Conservation (phyloP, 2,329 filamentous ascomycete genomes). For the Diaporthe ampelina region DNA sequence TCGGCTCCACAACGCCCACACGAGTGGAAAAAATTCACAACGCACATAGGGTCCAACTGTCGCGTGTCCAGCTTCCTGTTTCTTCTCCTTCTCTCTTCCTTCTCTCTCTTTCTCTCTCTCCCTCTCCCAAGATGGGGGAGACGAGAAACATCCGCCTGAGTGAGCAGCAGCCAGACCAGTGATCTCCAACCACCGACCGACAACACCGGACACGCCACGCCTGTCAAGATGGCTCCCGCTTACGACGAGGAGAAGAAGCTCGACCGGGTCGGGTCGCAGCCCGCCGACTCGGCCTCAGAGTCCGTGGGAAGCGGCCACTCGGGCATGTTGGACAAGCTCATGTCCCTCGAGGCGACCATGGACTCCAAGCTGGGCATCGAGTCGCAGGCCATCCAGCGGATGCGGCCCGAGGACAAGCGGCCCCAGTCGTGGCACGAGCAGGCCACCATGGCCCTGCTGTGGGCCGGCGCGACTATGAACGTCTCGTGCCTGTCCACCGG, state of each 20-base stretch:
- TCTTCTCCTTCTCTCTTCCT: constrained; percentile 5
- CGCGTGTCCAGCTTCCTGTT: constrained; percentile 10
- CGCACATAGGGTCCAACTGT: constrained; percentile 13
- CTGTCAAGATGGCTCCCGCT: constrained; percentile 10
- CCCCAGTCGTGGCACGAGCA: constrained; percentile 56
- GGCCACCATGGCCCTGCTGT: constrained; percentile 64
- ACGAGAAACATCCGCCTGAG: constrained; percentile 9
- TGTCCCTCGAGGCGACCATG: constrained; percentile 57
- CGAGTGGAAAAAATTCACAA: constrained; percentile 29
- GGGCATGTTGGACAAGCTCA: constrained; percentile 53
- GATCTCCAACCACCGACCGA: background rate
- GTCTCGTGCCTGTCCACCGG: constrained; percentile 64
- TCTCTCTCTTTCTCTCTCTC: constrained; percentile 11
- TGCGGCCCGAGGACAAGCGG: constrained; percentile 58
- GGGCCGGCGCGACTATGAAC: constrained; percentile 66
- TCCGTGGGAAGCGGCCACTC: constrained; percentile 12
- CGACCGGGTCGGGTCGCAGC: constrained; percentile 17
- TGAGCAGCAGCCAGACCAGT: constrained; percentile 10
- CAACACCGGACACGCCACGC: constrained; percentile 12
- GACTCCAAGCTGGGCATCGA: constrained; percentile 64
- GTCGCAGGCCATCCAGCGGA: constrained; percentile 60
- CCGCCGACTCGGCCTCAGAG: constrained; percentile 22
- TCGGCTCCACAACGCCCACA: constrained; percentile 25
- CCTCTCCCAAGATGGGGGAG: constrained; percentile 25
- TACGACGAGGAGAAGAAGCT: constrained; percentile 34